A percentile compares a stretch with the other conserved stretches of the same genome.
Evolutionary conservation across 2,329 filamentous ascomycete species (phyloP).

Genomic region (Cadophora gregata): DNA sequence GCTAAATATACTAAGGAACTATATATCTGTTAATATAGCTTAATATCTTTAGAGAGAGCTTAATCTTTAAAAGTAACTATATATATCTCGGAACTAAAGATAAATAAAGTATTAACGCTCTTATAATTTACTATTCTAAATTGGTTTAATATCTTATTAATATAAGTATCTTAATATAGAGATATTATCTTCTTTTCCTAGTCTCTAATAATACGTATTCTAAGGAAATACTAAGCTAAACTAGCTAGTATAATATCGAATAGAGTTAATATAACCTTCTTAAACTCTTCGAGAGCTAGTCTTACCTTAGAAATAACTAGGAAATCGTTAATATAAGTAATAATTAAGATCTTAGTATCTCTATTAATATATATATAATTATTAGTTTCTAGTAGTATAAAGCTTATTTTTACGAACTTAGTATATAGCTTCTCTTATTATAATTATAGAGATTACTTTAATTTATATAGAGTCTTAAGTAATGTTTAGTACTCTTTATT

Average conservation of each 20-base stretch:
- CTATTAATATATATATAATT: constrained; percentile 3
- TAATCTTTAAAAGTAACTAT: too few relatives aligned
- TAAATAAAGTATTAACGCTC: too few relatives aligned
- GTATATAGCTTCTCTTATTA: background rate
- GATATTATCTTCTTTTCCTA: background rate
- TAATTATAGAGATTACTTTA: background rate
- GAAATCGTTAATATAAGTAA: background rate
- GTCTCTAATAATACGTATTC: background rate
- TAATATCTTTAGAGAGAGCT: too few relatives aligned
- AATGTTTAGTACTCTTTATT: background rate
- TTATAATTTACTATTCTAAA: too few relatives aligned
- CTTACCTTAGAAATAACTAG: background rate
- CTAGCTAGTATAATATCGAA: background rate
- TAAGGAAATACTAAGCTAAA: background rate
- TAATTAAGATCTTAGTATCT: background rate
- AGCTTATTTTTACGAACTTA: background rate
- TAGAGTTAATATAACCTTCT: background rate
- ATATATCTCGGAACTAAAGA: too few relatives aligned
- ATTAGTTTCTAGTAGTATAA: background rate
- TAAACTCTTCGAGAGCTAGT: background rate
- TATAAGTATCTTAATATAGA: background rate
- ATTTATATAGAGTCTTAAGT: background rate
- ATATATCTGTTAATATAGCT: too few relatives aligned
- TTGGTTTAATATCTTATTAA: too few relatives aligned
- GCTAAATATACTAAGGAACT: too few relatives aligned